A percentile compares a stretch with the other conserved stretches of the same genome.
These are phyloP conservation scores for Torulaspora globosa DNA, from an alignment of 1,139 yeast species.

Conservation along the genomic window DNA sequence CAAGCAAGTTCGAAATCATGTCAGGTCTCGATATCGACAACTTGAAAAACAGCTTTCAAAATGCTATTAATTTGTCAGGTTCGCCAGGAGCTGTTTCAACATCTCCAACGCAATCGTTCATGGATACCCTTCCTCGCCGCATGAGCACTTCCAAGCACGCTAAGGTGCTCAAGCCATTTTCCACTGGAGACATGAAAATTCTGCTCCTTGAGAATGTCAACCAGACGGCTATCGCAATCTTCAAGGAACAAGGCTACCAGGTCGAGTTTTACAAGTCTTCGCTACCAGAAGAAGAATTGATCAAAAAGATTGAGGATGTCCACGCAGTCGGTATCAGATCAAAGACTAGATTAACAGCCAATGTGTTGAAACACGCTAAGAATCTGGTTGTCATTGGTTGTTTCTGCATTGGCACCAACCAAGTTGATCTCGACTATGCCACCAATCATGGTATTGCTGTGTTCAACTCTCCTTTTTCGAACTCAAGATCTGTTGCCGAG, in stretches of 20 bases:
- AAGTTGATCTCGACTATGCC: slow-evolving; percentile 88
- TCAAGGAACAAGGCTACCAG: slow-evolving; percentile 89
- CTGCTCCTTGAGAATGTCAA: slow-evolving; percentile 89
- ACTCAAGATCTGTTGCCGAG: slow-evolving; percentile 98
- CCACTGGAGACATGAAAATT: slow-evolving; percentile 73
- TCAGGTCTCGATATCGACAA: slow-evolving; percentile 35
- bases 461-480: slow-evolving; percentile 97
- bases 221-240: slow-evolving; percentile 81
- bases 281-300: slow-evolving; percentile 85
- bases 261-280: slow-evolving; percentile 91
- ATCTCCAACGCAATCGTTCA: slow-evolving; percentile 44
- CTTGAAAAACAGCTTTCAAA: slow-evolving; percentile 52
- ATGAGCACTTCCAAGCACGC: slow-evolving; percentile 44
- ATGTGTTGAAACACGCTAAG: slow-evolving; percentile 76
- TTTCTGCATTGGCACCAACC: slow-evolving; percentile 99
- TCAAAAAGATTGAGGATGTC: slow-evolving; percentile 87
- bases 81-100: slow-evolving; percentile 74
- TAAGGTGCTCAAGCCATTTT: slow-evolving; percentile 43
- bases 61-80: slow-evolving; percentile 42
- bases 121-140: slow-evolving; percentile 38
- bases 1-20: slow-evolving; percentile 9
- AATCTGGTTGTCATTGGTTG: slow-evolving; percentile 91
- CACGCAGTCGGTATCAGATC: slow-evolving; percentile 98
- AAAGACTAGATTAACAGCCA: slow-evolving; percentile 82
- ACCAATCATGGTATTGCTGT: slow-evolving; percentile 93